Evolutionary conservation across 768 basidiomycete species (phyloP).

Genomic region (Panaeolus papilionaceus): DNA sequence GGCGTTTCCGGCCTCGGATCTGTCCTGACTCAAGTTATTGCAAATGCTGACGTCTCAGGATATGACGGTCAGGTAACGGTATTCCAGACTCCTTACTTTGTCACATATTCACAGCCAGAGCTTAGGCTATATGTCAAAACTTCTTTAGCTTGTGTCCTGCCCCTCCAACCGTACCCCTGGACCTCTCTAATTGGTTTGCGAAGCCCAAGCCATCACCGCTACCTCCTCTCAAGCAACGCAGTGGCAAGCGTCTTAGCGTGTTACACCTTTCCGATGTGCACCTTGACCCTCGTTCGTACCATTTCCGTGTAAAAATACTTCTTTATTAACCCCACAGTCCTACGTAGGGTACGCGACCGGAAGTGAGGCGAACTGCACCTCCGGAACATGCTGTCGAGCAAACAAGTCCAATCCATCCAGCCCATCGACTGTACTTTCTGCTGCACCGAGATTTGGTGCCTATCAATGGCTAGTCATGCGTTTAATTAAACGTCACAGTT

Average conservation of each 20-base stretch:
- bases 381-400: slow-evolving; percentile 67
- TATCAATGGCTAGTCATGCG: slow-evolving; percentile 55
- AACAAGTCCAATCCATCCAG: slow-evolving; percentile 56
- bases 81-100: neutral
- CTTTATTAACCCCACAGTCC: neutral
- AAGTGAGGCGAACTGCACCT: slow-evolving; percentile 75
- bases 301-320: neutral
- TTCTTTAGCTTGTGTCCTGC: slow-evolving; percentile 62
- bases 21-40: slow-evolving; percentile 72
- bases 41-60: slow-evolving; percentile 73
- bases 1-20: slow-evolving; percentile 57
- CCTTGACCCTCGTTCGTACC: slow-evolving; percentile 66
- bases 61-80: slow-evolving; percentile 71
- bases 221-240: slow-evolving; percentile 61
- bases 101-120: neutral
- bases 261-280: slow-evolving; percentile 83
- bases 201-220: slow-evolving; percentile 78
- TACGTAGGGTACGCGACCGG: slow-evolving; percentile 67
- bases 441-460: slow-evolving; percentile 74
- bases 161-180: slow-evolving; percentile 63
- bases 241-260: slow-evolving; percentile 71
- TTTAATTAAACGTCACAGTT: neutral
- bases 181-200: slow-evolving; percentile 72
- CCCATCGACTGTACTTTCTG: slow-evolving; percentile 54
- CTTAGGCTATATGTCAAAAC: slow-evolving; percentile 60